Conservation (phyloP, 2,329 filamentous ascomycete genomes). For the Aspergillus eucalypticola region DNA sequence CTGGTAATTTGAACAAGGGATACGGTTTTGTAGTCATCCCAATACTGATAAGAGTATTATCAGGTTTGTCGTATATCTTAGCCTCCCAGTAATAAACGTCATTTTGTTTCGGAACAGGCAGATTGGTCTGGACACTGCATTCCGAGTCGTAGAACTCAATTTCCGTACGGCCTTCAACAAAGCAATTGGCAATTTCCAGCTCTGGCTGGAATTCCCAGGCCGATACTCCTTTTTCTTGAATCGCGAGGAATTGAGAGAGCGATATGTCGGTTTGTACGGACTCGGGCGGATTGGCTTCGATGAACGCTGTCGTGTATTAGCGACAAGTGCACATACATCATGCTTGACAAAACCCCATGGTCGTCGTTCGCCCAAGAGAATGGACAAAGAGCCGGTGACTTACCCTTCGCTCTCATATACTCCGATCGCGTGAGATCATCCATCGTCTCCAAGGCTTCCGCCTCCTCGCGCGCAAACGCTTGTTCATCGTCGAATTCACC, state of each 20-base stretch:
- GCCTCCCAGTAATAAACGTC: conserved; percentile 99
- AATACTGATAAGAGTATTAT: conserved; percentile 81
- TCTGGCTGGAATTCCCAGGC: conserved; percentile 99
- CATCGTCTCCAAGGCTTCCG: conserved; percentile 91
- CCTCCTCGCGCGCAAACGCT: conserved; percentile 89
- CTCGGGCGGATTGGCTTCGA: conserved; percentile 91
- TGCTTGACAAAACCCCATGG: not conserved
- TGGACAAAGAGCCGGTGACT: conserved; percentile 1
- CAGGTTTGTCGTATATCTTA: conserved; percentile 97
- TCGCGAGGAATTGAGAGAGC: conserved; percentile 93
- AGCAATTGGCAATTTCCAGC: conserved; percentile 96
- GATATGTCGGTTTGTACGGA: conserved; percentile 96
- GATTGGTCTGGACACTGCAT: conserved; percentile 94
- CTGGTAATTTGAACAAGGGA: conserved; percentile 88
- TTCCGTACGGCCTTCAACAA: conserved; percentile 92
- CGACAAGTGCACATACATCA: not conserved
- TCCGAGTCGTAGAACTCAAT: conserved; percentile 99
- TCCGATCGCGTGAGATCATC: conserved; percentile 88
- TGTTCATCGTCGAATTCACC: conserved; percentile 99
- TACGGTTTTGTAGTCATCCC: conserved; percentile 97
- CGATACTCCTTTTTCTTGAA: conserved; percentile 99
- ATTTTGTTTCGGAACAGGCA: conserved; percentile 97
- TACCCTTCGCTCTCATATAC: conserved; percentile 94
- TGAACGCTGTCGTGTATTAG: conserved; percentile 66
- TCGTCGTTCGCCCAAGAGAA: not conserved